Conservation (phyloP, 257 asterid genomes). For the Ilex aquifolium region DNA sequence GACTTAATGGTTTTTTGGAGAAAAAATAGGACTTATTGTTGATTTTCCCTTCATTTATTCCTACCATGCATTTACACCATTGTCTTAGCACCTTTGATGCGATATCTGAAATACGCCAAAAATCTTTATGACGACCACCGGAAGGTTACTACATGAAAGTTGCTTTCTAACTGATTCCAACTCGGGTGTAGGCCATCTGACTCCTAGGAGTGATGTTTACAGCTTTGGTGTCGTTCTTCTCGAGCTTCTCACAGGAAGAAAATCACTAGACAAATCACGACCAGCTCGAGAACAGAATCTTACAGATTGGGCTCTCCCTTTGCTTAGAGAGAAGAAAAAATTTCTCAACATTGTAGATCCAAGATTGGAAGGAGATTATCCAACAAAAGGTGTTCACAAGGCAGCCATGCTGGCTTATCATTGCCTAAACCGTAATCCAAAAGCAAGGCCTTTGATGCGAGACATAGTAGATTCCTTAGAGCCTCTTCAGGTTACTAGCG, state of each 20-base stretch:
- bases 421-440: slow-evolving; percentile 76
- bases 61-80: too few relatives aligned
- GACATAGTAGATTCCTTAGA: slow-evolving; percentile 84
- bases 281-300: slow-evolving; percentile 80
- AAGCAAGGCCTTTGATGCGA: slow-evolving; percentile 88
- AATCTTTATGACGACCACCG: too few relatives aligned
- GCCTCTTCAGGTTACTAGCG: slow-evolving; percentile 60
- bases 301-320: slow-evolving; percentile 87
- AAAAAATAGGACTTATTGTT: too few relatives aligned
- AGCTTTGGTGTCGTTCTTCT: slow-evolving; percentile 91
- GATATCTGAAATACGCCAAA: too few relatives aligned
- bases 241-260: slow-evolving; percentile 79
- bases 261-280: slow-evolving; percentile 66
- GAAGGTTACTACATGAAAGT: neutral
- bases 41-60: too few relatives aligned
- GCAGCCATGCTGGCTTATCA: slow-evolving; percentile 93
- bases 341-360: slow-evolving; percentile 71
- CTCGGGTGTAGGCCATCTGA: slow-evolving; percentile 51
- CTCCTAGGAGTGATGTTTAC: slow-evolving; percentile 84
- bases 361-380: slow-evolving; percentile 72
- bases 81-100: too few relatives aligned
- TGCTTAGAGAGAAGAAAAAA: slow-evolving; percentile 75
- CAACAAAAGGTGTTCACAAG: slow-evolving; percentile 60
- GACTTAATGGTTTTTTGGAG: too few relatives aligned
- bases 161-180: neutral